phyloP scores from a whole-genome alignment of 208 protist genomes.

The Trypanosoma cruzi region DNA sequence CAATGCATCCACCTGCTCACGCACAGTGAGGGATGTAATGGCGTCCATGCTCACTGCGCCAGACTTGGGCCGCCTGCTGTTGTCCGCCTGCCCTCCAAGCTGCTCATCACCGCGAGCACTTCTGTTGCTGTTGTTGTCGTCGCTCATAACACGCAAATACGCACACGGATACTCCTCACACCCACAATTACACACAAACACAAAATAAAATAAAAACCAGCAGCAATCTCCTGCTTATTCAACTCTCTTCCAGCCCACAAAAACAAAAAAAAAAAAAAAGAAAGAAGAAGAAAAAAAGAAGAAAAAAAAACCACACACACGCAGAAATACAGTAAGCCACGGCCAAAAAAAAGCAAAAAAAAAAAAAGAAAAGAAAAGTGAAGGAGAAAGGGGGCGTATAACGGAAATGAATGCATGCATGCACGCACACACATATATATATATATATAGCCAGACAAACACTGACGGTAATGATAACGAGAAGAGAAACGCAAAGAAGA shows the following conservation, averaged over 20 bases:
- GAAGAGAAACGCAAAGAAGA: too few species aligned
- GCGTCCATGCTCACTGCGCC: slow-evolving; percentile 18
- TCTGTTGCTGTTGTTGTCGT: too few species aligned
- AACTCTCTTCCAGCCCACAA: too few species aligned
- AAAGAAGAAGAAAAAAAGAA: slow-evolving; percentile 13
- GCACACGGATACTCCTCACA: too few species aligned
- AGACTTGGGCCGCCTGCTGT: neutral
- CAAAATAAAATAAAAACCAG: too few species aligned
- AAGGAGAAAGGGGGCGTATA: slow-evolving; percentile 11
- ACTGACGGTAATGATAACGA: too few species aligned
- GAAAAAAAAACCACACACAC: slow-evolving; percentile 13
- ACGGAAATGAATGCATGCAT: slow-evolving; percentile 14
- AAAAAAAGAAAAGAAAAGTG: slow-evolving; percentile 15
- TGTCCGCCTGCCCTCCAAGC: neutral
- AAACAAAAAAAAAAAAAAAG: slow-evolving; percentile 3
- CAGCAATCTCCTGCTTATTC: too few species aligned
- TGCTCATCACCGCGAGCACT: slow-evolving; percentile 11
- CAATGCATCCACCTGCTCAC: slow-evolving; percentile 70
- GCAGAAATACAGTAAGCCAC: too few species aligned
- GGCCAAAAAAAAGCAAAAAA: slow-evolving; percentile 25
- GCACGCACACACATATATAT: slow-evolving; percentile 28
- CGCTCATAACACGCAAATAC: too few species aligned
- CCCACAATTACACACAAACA: too few species aligned
- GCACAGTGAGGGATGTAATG: slow-evolving; percentile 36
- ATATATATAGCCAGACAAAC: slow-evolving; percentile 28